phyloP scores from a whole-genome alignment of 495 filamentous ascomycete genomes.

The Letharia lupina region DNA sequence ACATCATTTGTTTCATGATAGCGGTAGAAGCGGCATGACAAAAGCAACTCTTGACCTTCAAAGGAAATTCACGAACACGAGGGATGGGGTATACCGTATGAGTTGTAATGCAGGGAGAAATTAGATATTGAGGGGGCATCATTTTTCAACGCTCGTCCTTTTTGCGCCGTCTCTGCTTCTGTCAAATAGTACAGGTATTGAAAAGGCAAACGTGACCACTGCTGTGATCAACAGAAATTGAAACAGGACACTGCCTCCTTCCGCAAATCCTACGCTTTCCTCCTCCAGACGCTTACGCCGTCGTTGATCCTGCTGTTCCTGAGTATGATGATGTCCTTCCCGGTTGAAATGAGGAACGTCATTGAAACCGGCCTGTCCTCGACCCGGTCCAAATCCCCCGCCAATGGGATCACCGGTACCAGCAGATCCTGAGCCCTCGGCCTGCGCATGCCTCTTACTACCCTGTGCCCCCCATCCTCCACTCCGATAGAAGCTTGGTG shows the following conservation, averaged over 20 bases:
- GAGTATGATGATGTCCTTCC: constrained; percentile 59
- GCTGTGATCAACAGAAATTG: constrained; percentile 40
- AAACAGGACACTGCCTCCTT: constrained; percentile 33
- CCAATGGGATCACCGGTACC: constrained; percentile 12
- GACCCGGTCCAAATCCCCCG: constrained; percentile 38
- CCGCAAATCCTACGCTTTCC: constrained; percentile 27
- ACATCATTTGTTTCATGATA: background rate
- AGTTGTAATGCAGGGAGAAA: background rate
- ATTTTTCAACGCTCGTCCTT: constrained; percentile 6
- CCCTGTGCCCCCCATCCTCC: constrained; percentile 53
- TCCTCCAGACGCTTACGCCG: constrained; percentile 25
- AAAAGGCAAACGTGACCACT: constrained; percentile 28
- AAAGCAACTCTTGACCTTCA: background rate
- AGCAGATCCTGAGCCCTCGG: constrained; percentile 20
- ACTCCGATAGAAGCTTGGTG: constrained; percentile 75
- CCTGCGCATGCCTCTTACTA: constrained; percentile 18
- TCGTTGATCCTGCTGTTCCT: constrained; percentile 49
- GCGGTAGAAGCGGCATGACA: background rate
- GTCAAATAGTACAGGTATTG: constrained; percentile 13
- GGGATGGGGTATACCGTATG: background rate
- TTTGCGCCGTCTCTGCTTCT: constrained; percentile 2
- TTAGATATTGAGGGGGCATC: background rate
- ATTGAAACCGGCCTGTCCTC: constrained; percentile 31
- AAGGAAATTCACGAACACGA: background rate
- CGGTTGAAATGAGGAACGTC: constrained; percentile 58